Base-by-base conservation (phyloP, 345 rosid species). In the Eucalyptus grandis region DNA sequence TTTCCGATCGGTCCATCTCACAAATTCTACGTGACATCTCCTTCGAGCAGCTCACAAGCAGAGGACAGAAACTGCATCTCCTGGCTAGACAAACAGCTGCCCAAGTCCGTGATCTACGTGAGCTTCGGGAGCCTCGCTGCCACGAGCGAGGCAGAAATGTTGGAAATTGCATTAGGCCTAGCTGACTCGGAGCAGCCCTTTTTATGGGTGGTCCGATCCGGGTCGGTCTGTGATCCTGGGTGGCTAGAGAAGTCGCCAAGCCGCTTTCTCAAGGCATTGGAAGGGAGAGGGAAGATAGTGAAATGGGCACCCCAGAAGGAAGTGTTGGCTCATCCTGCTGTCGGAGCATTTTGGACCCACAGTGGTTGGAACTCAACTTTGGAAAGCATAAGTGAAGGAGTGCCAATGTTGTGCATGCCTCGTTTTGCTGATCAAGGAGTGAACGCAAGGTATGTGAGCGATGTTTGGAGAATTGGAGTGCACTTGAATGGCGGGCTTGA, bases 331-430 rank as follows among this genome's bases (percentile, higher is more conserved):
- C 98, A 96, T 87, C 91, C 91, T 14, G 91, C 98, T 7, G 81
- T 89, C 26, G 98, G 95, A 22, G 95, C 89, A 9, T 96, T 97
- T 86, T 92, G 97, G 94, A 96, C 96, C 0, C 98, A 95, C 81
- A 82, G 90, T 50, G 98, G 97, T 9, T 96, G 97, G 98, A 97
- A 97, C 89, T 96, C 97, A 3, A 93, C 95, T 7, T 16, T 94
- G 91, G 98, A 97, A 86, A 94, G 95, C 86, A 88, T 96, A 87
- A 92, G 93, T 60, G 95, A 94, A 86, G 95, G 96, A 31, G 95
- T 94, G 49, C 97, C 98, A 3, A 93, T 96, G 98, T 94, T 96
- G 77, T 97, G 98, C 34, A 93, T 93, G 46, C 96, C 98, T 3
- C 87, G 91, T 88, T 95, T 95, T 49, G 93, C 93, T 21, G 99